These are phyloP conservation scores for Sordariomycetes sp. DNA, from an alignment of 2,329 filamentous ascomycete species.

Conservation along the genomic window DNA sequence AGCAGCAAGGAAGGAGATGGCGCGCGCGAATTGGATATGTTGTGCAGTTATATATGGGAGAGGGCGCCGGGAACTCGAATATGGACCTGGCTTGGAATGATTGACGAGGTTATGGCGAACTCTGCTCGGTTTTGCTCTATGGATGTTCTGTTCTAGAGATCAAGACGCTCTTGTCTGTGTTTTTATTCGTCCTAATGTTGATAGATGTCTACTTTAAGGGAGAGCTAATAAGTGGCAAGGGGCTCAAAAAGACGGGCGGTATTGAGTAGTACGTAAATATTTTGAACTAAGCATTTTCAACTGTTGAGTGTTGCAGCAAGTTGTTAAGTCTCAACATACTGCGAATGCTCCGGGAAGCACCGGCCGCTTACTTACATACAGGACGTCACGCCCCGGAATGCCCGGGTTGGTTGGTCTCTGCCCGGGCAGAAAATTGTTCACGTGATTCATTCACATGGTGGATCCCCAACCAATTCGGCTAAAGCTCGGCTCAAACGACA, in stretches of 20 bases:
- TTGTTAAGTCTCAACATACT: too few relatives aligned
- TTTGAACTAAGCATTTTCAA: too few relatives aligned
- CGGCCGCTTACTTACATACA: too few relatives aligned
- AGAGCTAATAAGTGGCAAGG: too few relatives aligned
- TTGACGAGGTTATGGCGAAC: not conserved
- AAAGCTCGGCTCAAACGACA: constrained; percentile 1
- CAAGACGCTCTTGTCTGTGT: not conserved
- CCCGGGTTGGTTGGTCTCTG: not conserved
- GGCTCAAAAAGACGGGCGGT: too few relatives aligned
- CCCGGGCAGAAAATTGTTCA: not conserved
- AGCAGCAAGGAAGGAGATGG: not conserved
- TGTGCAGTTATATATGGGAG: too few relatives aligned
- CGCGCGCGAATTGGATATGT: too few relatives aligned
- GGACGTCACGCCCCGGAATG: not conserved
- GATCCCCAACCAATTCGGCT: not conserved
- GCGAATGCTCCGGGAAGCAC: not conserved
- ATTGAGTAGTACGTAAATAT: too few relatives aligned
- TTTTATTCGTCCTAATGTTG: not conserved
- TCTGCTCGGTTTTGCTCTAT: not conserved
- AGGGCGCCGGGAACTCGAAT: too few relatives aligned
- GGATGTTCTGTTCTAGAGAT: not conserved
- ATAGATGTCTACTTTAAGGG: not conserved
- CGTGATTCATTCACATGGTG: not conserved
- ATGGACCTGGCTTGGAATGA: not conserved
- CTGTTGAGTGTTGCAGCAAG: too few relatives aligned